Conservation (phyloP, 2,329 filamentous ascomycete species). For the Aspergillus fructus region DNA sequence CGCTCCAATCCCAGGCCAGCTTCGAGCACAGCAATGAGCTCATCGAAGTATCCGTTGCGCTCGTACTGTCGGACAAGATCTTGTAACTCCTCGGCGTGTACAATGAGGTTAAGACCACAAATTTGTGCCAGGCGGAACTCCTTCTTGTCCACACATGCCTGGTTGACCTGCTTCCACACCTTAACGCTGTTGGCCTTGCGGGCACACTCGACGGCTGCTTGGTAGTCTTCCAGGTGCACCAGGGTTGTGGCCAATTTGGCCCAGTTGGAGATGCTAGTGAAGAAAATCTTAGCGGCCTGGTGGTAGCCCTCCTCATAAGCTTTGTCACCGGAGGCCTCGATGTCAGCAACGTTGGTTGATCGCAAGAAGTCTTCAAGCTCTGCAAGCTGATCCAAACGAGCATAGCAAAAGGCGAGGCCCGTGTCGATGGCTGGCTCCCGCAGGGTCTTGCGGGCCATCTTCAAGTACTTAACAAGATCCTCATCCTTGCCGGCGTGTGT, state of each 20-base stretch:
- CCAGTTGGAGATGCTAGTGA: constrained; percentile 98
- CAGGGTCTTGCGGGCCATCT: constrained; percentile 95
- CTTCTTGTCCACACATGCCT: constrained; percentile 94
- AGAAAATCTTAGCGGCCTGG: constrained; percentile 98
- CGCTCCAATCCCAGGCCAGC: constrained; percentile 90
- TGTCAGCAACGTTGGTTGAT: constrained; percentile 87
- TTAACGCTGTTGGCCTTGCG: constrained; percentile 99
- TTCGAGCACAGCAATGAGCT: constrained; percentile 91
- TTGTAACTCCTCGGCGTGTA: constrained; percentile 93
- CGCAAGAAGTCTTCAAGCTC: constrained; percentile 97
- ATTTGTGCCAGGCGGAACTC: constrained; percentile 99
- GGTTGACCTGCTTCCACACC: constrained; percentile 98
- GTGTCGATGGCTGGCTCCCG: constrained; percentile 94
- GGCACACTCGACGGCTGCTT: constrained; percentile 94
- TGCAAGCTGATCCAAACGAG: constrained; percentile 82
- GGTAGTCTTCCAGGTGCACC: constrained; percentile 96
- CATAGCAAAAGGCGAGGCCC: constrained; percentile 87
- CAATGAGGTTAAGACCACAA: constrained; percentile 95
- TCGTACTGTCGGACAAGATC: constrained; percentile 96
- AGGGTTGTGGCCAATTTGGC: constrained; percentile 96
- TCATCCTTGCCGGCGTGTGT: constrained; percentile 97
- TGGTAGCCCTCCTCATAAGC: constrained; percentile 92
- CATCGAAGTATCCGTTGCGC: constrained; percentile 94
- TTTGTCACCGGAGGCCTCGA: constrained; percentile 97
- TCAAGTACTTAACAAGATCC: constrained; percentile 92